These are phyloP conservation scores for Castanea crenata DNA, from an alignment of 306 rosid genomes.

Conservation along the genomic window DNA sequence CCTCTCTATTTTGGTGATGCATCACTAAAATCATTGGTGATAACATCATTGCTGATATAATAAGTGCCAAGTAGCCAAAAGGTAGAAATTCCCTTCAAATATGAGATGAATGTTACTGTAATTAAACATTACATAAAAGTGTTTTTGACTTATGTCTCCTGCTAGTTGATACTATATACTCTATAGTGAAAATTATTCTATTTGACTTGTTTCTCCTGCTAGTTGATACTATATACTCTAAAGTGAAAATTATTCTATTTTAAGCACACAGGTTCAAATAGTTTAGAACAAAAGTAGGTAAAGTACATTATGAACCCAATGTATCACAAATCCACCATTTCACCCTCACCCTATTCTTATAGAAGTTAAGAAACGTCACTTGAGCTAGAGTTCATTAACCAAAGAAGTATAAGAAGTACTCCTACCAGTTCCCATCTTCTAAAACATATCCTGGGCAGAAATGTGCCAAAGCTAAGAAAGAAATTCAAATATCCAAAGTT, in stretches of 20 bases:
- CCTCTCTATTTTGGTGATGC: conserved; percentile 4
- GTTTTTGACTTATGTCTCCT: neutral
- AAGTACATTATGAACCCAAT: neutral
- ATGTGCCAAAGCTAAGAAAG: neutral
- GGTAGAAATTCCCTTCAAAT: neutral
- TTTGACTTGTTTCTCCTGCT: neutral
- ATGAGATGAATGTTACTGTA: conserved; percentile 30
- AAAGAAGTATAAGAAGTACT: neutral
- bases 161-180: neutral
- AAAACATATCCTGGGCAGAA: neutral
- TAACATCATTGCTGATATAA: conserved; percentile 8
- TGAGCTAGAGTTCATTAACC: neutral
- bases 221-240: neutral
- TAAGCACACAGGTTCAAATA: neutral
- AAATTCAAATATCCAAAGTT: neutral
- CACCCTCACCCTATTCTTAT: neutral
- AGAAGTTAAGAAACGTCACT: neutral
- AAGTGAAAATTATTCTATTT: neutral
- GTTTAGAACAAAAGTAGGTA: neutral
- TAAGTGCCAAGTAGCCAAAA: neutral
- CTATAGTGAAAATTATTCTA: neutral
- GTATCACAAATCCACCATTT: neutral
- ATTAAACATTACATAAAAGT: conserved; percentile 19
- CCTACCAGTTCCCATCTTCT: neutral
- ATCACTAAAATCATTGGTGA: neutral